Evolutionary conservation across 495 filamentous ascomycete genomes (phyloP).

Genomic region (Echria macrotheca): DNA sequence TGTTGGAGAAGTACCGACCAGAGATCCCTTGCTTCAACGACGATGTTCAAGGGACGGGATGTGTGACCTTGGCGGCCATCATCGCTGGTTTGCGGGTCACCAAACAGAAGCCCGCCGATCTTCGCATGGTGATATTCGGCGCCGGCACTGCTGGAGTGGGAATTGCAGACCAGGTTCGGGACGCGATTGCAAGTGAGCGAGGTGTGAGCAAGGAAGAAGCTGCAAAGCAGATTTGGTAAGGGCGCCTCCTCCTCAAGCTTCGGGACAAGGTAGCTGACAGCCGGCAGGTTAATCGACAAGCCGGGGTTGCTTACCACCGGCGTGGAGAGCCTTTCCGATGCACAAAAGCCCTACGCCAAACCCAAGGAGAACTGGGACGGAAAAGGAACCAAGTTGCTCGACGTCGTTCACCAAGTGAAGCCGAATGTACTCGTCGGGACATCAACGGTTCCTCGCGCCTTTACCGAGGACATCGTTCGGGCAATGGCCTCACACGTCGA

Average conservation of each 20-base stretch:
- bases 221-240: conserved; percentile 76
- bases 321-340: conserved; percentile 50
- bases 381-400: conserved; percentile 53
- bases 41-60: conserved; percentile 86
- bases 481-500: conserved; percentile 78
- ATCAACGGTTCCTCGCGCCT: conserved; percentile 73
- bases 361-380: conserved; percentile 59
- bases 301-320: conserved; percentile 64
- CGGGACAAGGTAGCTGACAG: conserved; percentile 2
- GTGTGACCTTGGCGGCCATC: conserved; percentile 78
- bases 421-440: conserved; percentile 82
- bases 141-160: conserved; percentile 80
- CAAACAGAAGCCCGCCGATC: conserved; percentile 59
- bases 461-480: conserved; percentile 66
- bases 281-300: conserved; percentile 73
- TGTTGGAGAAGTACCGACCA: conserved; percentile 68
- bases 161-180: conserved; percentile 81
- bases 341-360: conserved; percentile 63
- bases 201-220: conserved; percentile 68
- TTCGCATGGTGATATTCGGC: conserved; percentile 70
- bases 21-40: conserved; percentile 85
- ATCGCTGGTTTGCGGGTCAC: conserved; percentile 66
- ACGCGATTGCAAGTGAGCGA: conserved; percentile 67
- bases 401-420: conserved; percentile 64
- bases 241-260: conserved; percentile 3